Percentiles rank a stretch among this genome's conserved stretches.
These are phyloP conservation scores for Cladorrhinum samala DNA, from an alignment of 495 filamentous ascomycete genomes.

Conservation along the genomic window DNA sequence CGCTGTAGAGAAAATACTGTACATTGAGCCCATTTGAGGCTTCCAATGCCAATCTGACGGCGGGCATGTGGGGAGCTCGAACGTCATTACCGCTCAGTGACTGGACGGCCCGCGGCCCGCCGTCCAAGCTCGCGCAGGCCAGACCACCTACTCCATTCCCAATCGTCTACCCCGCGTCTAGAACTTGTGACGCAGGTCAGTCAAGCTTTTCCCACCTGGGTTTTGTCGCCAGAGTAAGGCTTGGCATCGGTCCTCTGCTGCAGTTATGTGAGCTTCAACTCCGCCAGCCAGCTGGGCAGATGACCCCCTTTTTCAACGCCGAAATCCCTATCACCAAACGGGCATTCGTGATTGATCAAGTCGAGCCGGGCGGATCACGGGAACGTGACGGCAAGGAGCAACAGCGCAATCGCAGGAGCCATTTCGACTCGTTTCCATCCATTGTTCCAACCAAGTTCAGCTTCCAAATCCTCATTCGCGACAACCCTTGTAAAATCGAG, in stretches of 20 bases:
- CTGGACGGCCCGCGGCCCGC: background rate
- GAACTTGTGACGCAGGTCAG: slow-evolving; percentile 2
- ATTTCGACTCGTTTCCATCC: too few relatives aligned
- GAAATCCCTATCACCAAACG: slow-evolving; percentile 1
- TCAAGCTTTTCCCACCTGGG: too few relatives aligned
- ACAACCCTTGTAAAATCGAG: too few relatives aligned
- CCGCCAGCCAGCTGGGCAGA: slow-evolving; percentile 4
- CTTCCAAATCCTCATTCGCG: too few relatives aligned
- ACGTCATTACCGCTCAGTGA: background rate
- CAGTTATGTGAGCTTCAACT: slow-evolving; percentile 1
- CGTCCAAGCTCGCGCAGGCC: background rate
- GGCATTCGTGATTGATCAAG: background rate
- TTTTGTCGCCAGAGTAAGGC: too few relatives aligned
- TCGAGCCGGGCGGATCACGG: background rate
- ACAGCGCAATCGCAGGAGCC: too few relatives aligned
- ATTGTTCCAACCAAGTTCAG: too few relatives aligned
- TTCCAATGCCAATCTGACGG: background rate
- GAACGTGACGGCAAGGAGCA: background rate
- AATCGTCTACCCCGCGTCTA: background rate
- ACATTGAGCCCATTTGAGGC: too few relatives aligned
- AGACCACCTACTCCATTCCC: background rate
- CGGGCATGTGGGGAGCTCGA: background rate
- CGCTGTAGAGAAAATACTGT: too few relatives aligned
- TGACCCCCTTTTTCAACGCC: slow-evolving; percentile 2
- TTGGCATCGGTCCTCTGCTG: slow-evolving; percentile 8